These are phyloP conservation scores for Suhomyces taliae DNA, from an alignment of 1,139 yeast species.

Conservation along the genomic window DNA sequence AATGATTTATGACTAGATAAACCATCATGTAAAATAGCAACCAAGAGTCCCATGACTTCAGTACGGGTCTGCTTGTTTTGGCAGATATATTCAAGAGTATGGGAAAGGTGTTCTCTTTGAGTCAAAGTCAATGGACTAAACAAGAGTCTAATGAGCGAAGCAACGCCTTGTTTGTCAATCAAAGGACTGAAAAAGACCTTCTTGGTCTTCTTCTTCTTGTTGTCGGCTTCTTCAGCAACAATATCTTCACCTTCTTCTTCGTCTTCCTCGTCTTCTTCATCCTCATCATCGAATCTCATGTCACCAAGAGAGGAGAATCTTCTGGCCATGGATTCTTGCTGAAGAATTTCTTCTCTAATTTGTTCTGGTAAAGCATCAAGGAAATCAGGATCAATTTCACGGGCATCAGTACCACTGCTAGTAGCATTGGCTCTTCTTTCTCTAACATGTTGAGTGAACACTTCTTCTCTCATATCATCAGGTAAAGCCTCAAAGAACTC, in stretches of 20 bases:
- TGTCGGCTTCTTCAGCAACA: slow-evolving; percentile 16
- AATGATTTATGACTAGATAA: slow-evolving; percentile 58
- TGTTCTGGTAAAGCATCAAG: slow-evolving; percentile 77
- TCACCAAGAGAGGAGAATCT: slow-evolving; percentile 33
- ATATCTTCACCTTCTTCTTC: slow-evolving; percentile 25
- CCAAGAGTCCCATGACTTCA: slow-evolving; percentile 70
- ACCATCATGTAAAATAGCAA: slow-evolving; percentile 77
- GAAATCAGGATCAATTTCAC: slow-evolving; percentile 82
- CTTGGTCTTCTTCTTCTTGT: slow-evolving; percentile 19
- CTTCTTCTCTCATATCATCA: slow-evolving; percentile 91
- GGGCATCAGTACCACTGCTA: slow-evolving; percentile 40
- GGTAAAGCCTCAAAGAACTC: slow-evolving; percentile 89
- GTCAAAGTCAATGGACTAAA: slow-evolving; percentile 72
- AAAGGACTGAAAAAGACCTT: slow-evolving; percentile 61
- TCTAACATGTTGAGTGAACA: slow-evolving; percentile 79
- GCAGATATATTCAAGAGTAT: slow-evolving; percentile 66
- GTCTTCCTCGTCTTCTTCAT: slow-evolving; percentile 29
- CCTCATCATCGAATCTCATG: slow-evolving; percentile 20
- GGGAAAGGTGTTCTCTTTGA: slow-evolving; percentile 66
- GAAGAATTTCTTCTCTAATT: slow-evolving; percentile 70
- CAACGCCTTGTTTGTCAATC: slow-evolving; percentile 74
- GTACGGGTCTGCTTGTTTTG: slow-evolving; percentile 75
- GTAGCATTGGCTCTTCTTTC: slow-evolving; percentile 61
- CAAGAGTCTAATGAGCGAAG: slow-evolving; percentile 67
- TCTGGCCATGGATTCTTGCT: slow-evolving; percentile 60